Conservation (phyloP, 2,329 filamentous ascomycete species). For the Sporothrix globosa region DNA sequence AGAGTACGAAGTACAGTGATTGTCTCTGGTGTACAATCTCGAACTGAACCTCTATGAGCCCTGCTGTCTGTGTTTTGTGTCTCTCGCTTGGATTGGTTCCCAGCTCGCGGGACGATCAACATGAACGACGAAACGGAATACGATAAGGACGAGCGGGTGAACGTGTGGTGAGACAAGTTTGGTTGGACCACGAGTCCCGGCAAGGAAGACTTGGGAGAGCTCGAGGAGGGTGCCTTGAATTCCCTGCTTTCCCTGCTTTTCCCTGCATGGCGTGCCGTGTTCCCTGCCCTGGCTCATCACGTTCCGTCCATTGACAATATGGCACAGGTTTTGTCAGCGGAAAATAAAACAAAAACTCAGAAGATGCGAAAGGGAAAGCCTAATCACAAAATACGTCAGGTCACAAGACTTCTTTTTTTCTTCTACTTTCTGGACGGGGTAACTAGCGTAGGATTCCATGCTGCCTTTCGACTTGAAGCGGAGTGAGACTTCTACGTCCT, state of each 20-base stretch:
- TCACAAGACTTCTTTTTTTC: neutral
- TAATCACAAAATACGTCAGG: neutral
- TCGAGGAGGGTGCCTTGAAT: neutral
- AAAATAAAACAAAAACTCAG: neutral
- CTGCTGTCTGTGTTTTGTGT: neutral
- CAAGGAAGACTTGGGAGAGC: neutral
- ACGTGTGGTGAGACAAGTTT: neutral
- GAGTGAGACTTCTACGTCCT: neutral
- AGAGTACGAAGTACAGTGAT: no score
- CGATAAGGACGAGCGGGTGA: neutral
- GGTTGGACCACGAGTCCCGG: neutral
- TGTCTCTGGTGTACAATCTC: neutral
- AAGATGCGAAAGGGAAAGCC: neutral
- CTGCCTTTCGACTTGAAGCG: constrained; percentile 8
- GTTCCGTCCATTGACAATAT: no score
- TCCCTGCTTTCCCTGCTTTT: constrained; percentile 1
- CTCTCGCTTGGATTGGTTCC: neutral
- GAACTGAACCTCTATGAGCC: neutral
- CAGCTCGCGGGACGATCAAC: neutral
- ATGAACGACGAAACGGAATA: neutral
- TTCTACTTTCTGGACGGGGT: neutral
- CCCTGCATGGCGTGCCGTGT: constrained; percentile 12
- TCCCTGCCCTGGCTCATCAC: neutral
- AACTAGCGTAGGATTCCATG: constrained; percentile 21
- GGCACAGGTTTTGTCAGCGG: neutral